Percentiles rank a stretch among this genome's conserved stretches.
Conservation (phyloP, 345 rosid genomes). For the Brassica incana region DNA sequence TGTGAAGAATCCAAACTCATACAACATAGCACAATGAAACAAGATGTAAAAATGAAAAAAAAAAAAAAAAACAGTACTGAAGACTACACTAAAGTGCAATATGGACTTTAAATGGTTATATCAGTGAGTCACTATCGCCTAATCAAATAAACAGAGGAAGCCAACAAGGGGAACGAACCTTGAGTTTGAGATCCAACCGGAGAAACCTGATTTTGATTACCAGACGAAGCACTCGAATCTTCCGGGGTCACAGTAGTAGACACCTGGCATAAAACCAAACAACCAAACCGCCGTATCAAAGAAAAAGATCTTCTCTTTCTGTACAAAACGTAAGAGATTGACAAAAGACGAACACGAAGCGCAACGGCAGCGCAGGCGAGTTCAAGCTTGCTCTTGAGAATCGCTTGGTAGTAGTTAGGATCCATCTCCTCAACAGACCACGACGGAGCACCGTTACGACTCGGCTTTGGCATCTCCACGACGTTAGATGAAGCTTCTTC, state of each 20-base stretch:
- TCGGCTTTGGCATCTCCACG: conserved; percentile 39
- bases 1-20: neutral
- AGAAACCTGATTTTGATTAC: conserved; percentile 31
- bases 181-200: conserved; percentile 40
- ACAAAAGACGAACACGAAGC: conserved; percentile 14
- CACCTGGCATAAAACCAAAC: conserved; percentile 39
- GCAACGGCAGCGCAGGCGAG: conserved; percentile 67
- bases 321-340: neutral
- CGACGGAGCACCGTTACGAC: neutral
- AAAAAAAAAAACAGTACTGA: neutral
- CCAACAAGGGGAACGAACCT: conserved; percentile 27
- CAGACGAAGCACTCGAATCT: conserved; percentile 43
- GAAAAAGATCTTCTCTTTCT: neutral
- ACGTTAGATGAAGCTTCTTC: conserved; percentile 21
- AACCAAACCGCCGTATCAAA: neutral
- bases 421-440: conserved; percentile 14
- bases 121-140: neutral
- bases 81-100: neutral
- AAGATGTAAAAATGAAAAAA: neutral
- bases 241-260: conserved; percentile 47
- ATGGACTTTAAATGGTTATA: neutral
- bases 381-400: conserved; percentile 66
- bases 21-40: neutral
- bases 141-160: neutral
- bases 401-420: conserved; percentile 46